phyloP scores from a whole-genome alignment of 331 rosid genomes.

The Malus hybrid region DNA sequence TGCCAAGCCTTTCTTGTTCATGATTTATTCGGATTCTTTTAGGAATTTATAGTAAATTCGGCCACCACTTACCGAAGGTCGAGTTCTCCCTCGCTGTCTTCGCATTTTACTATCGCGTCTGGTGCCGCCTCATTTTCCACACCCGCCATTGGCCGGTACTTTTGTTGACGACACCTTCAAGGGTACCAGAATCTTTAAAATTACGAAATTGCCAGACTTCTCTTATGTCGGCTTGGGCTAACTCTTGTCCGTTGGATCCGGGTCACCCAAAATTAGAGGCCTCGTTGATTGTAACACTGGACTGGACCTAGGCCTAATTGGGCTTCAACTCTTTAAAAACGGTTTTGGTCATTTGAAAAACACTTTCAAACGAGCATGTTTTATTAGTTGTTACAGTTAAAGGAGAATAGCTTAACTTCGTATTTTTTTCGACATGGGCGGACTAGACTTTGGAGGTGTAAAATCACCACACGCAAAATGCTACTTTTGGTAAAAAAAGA shows the following conservation, averaged over 20 bases:
- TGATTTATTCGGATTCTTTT: slow-evolving; percentile 2
- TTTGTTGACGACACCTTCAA: neutral
- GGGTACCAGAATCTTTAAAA: neutral
- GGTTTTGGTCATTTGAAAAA: too few relatives aligned
- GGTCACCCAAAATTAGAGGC: neutral
- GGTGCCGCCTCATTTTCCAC: slow-evolving; percentile 7
- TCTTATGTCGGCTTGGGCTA: neutral
- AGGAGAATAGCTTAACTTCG: too few relatives aligned
- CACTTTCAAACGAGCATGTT: too few relatives aligned
- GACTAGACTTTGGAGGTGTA: too few relatives aligned
- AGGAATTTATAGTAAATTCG: neutral
- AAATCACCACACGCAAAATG: too few relatives aligned
- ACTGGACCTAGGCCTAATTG: neutral
- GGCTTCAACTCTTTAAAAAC: neutral
- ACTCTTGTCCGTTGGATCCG: neutral
- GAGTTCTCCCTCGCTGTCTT: neutral
- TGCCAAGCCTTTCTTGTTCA: slow-evolving; percentile 64
- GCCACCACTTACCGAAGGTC: neutral
- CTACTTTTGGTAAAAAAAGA: too few relatives aligned
- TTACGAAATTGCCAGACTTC: neutral
- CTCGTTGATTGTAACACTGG: neutral
- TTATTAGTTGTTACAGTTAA: too few relatives aligned
- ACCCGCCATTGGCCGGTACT: neutral
- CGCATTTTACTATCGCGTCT: neutral
- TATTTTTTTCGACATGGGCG: too few relatives aligned